A percentile compares a stretch with the other conserved stretches of the same genome.
phyloP scores from a whole-genome alignment of 306 rosid genomes.

The Benincasa hispida region DNA sequence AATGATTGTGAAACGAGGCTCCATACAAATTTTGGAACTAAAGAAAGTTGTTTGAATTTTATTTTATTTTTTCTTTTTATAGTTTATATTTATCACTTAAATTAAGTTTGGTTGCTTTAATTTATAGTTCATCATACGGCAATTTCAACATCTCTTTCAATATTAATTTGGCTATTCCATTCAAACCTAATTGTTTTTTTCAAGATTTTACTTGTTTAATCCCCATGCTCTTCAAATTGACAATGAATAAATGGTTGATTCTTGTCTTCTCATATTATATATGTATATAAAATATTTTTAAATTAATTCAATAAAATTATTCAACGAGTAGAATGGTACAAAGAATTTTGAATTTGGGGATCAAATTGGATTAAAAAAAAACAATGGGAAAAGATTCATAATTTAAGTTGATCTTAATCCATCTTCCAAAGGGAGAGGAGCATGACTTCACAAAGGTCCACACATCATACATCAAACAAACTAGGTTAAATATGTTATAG shows the following conservation, averaged over 20 bases:
- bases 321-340: background rate
- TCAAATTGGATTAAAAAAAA: background rate
- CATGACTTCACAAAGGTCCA: background rate
- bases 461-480: background rate
- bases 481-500: background rate
- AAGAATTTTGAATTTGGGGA: too few relatives aligned
- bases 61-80: too few relatives aligned
- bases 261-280: background rate
- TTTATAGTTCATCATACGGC: background rate
- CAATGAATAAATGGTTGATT: background rate
- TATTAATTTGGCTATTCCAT: background rate
- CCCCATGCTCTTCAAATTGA: background rate
- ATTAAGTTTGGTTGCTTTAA: too few relatives aligned
- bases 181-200: background rate
- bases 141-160: background rate
- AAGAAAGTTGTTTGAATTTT: too few relatives aligned
- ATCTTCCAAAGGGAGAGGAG: background rate
- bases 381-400: background rate
- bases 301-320: background rate
- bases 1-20: too few relatives aligned
- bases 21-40: too few relatives aligned
- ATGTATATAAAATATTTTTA: background rate
- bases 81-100: too few relatives aligned
- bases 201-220: background rate
- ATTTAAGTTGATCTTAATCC: background rate